phyloP scores from a whole-genome alignment of 2,329 filamentous ascomycete genomes.

The Pseudogymnoascus sp. region DNA sequence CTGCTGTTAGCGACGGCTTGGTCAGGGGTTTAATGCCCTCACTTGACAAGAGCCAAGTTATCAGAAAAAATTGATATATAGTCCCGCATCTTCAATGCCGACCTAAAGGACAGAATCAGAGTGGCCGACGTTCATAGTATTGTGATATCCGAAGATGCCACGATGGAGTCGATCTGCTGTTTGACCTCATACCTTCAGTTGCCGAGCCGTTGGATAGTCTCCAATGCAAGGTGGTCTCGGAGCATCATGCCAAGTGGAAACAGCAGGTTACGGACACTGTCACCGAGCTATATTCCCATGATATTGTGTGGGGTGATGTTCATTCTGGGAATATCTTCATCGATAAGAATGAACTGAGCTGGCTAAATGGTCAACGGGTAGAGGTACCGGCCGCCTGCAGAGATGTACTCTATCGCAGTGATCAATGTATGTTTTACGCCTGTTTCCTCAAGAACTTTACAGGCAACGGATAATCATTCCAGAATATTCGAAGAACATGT shows the following conservation, averaged over 20 bases:
- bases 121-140: slow-evolving; percentile 14
- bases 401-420: too few relatives aligned
- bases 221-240: slow-evolving; percentile 13
- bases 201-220: slow-evolving; percentile 14
- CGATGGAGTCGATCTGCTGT: slow-evolving; percentile 15
- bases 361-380: too few relatives aligned
- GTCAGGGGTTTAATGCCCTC: slow-evolving; percentile 14
- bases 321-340: slow-evolving; percentile 20
- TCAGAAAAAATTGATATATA: too few relatives aligned
- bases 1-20: slow-evolving; percentile 12
- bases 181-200: slow-evolving; percentile 16
- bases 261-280: slow-evolving; percentile 15
- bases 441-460: too few relatives aligned
- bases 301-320: slow-evolving; percentile 20
- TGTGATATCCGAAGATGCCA: slow-evolving; percentile 13
- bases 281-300: slow-evolving; percentile 16
- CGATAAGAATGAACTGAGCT: too few relatives aligned
- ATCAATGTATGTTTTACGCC: too few relatives aligned
- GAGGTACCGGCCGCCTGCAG: too few relatives aligned
- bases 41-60: slow-evolving; percentile 15
- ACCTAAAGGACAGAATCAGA: slow-evolving; percentile 15
- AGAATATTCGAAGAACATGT: too few relatives aligned
- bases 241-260: slow-evolving; percentile 16
- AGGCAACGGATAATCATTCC: too few relatives aligned
- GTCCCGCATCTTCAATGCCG: too few relatives aligned